A percentile compares a stretch with the other conserved stretches of the same genome.
These are phyloP conservation scores for Fusarium piperis DNA, from an alignment of 2,329 filamentous ascomycete species.

Conservation along the genomic window DNA sequence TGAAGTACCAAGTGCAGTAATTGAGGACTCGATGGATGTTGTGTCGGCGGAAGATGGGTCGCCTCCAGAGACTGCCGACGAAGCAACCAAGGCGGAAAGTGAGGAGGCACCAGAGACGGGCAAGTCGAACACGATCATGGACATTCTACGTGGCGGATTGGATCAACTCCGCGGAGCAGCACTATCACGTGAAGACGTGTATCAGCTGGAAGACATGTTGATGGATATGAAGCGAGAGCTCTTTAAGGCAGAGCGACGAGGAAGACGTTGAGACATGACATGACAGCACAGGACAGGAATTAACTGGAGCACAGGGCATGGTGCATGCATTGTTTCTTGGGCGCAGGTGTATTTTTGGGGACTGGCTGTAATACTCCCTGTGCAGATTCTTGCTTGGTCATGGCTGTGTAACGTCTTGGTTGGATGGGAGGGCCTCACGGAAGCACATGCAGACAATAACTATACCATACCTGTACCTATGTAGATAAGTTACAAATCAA, in stretches of 20 bases:
- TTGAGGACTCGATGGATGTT: conserved; percentile 39
- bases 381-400: conserved; percentile 15
- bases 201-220: conserved; percentile 79
- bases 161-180: conserved; percentile 66
- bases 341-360: conserved; percentile 18
- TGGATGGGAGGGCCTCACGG: neutral
- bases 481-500: conserved; percentile 30
- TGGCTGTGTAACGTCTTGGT: conserved; percentile 15
- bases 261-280: conserved; percentile 49
- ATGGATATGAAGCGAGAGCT: conserved; percentile 81
- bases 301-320: conserved; percentile 1
- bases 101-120: conserved; percentile 1
- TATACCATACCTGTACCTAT: conserved; percentile 22
- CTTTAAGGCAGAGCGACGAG: conserved; percentile 74
- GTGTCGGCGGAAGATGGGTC: conserved; percentile 8
- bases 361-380: conserved; percentile 29
- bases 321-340: conserved; percentile 33
- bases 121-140: conserved; percentile 42
- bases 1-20: conserved; percentile 3
- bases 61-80: neutral
- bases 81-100: neutral
- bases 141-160: conserved; percentile 54
- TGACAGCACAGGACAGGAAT: neutral
- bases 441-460: conserved; percentile 11
- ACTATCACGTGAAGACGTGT: conserved; percentile 72